These are phyloP conservation scores for Holtermannia corniformis DNA, from an alignment of 768 basidiomycete species.

Conservation along the genomic window DNA sequence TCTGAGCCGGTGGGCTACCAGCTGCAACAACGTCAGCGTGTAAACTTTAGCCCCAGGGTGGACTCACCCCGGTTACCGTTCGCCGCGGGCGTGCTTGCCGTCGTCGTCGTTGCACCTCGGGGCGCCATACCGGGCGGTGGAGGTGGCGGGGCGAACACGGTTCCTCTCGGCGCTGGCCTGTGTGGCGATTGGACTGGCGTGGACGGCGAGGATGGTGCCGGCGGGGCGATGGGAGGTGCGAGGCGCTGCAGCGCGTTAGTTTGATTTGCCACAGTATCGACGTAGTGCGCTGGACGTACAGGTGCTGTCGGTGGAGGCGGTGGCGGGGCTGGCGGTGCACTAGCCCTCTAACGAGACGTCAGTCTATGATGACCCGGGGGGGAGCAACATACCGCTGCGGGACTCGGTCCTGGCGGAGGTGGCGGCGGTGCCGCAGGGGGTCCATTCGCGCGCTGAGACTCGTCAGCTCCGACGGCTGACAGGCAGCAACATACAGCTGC, in stretches of 20 bases:
- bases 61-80: slow-evolving; percentile 4
- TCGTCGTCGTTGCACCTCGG: slow-evolving; percentile 4
- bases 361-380: no score
- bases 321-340: no score
- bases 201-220: slow-evolving; percentile 6
- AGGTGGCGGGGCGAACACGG: slow-evolving; percentile 30
- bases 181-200: slow-evolving; percentile 15
- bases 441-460: neutral
- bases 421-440: neutral
- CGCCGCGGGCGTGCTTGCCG: slow-evolving; percentile 4
- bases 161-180: slow-evolving; percentile 21
- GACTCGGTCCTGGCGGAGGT: slow-evolving; percentile 11
- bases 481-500: slow-evolving; percentile 1
- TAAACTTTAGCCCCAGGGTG: slow-evolving; percentile 2
- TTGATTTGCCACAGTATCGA: slow-evolving; percentile 1
- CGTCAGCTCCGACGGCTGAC: neutral
- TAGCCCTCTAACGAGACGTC: no score
- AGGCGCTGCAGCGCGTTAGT: slow-evolving; percentile 2
- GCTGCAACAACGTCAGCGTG: slow-evolving; percentile 19
- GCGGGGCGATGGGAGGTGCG: slow-evolving; percentile 4
- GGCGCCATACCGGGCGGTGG: slow-evolving; percentile 19
- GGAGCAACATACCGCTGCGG: neutral
- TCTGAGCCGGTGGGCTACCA: slow-evolving; percentile 31
- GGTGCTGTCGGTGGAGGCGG: no score
- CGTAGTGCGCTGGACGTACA: neutral